These are phyloP conservation scores for Rhodamnia rubescens DNA, from an alignment of 345 rosid species.

Conservation along the genomic window DNA sequence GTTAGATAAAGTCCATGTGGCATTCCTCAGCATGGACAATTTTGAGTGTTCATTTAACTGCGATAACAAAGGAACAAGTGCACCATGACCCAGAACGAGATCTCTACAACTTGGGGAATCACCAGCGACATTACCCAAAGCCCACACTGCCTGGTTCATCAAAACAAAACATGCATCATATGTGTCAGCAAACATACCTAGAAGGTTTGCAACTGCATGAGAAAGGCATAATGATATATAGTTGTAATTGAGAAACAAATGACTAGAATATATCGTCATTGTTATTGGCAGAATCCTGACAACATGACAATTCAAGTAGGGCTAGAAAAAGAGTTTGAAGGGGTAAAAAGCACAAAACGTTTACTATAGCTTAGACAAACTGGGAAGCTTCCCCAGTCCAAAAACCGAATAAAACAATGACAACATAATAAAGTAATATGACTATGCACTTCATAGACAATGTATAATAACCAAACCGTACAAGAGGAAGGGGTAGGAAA, in stretches of 20 bases:
- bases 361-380: background rate
- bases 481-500: background rate
- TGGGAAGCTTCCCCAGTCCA: background rate
- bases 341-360: background rate
- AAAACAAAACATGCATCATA: background rate
- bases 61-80: constrained; percentile 32
- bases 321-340: background rate
- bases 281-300: background rate
- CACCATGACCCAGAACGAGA: constrained; percentile 42
- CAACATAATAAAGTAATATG: background rate
- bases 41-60: constrained; percentile 41
- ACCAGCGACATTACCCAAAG: constrained; percentile 56
- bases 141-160: constrained; percentile 49
- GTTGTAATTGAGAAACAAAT: background rate
- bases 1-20: constrained; percentile 59
- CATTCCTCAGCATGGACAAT: constrained; percentile 44
- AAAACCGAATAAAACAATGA: background rate
- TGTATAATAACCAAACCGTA: background rate
- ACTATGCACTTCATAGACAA: background rate
- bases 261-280: background rate
- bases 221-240: background rate
- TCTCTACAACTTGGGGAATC: constrained; percentile 49
- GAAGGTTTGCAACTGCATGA: background rate
- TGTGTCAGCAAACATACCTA: background rate
- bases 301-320: background rate